These are phyloP conservation scores for Xylaria scruposa DNA, from an alignment of 495 filamentous ascomycete genomes.

Conservation along the genomic window DNA sequence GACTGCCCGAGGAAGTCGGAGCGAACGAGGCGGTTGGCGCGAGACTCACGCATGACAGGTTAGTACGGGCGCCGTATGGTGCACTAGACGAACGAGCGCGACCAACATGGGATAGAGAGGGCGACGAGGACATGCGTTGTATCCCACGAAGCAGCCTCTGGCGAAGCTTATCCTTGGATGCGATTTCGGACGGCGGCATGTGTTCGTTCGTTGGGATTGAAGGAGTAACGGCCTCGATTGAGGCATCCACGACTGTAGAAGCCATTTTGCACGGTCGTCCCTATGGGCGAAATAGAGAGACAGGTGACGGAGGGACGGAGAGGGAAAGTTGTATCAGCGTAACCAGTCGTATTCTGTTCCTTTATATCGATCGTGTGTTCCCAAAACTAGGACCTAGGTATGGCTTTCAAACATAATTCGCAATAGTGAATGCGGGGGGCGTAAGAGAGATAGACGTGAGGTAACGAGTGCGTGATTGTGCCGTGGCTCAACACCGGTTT, in stretches of 20 bases:
- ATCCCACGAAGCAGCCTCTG: slow-evolving; percentile 78
- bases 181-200: slow-evolving; percentile 50
- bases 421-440: background rate
- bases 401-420: background rate
- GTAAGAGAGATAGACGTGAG: background rate
- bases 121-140: slow-evolving; percentile 87
- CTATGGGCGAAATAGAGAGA: background rate
- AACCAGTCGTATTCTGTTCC: background rate
- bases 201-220: slow-evolving; percentile 31
- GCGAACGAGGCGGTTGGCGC: slow-evolving; percentile 64
- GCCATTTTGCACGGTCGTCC: slow-evolving; percentile 19
- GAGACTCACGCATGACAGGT: slow-evolving; percentile 86
- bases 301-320: background rate
- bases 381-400: background rate
- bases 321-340: background rate
- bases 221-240: slow-evolving; percentile 29
- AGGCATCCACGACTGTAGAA: slow-evolving; percentile 7
- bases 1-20: slow-evolving; percentile 34
- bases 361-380: background rate
- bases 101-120: slow-evolving; percentile 70
- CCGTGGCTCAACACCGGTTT: slow-evolving; percentile 11
- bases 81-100: slow-evolving; percentile 70
- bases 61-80: slow-evolving; percentile 59
- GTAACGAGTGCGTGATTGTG: slow-evolving; percentile 8
- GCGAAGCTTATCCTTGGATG: slow-evolving; percentile 72